phyloP scores from a whole-genome alignment of 805 yeast species.

The Komagataella ulmi region DNA sequence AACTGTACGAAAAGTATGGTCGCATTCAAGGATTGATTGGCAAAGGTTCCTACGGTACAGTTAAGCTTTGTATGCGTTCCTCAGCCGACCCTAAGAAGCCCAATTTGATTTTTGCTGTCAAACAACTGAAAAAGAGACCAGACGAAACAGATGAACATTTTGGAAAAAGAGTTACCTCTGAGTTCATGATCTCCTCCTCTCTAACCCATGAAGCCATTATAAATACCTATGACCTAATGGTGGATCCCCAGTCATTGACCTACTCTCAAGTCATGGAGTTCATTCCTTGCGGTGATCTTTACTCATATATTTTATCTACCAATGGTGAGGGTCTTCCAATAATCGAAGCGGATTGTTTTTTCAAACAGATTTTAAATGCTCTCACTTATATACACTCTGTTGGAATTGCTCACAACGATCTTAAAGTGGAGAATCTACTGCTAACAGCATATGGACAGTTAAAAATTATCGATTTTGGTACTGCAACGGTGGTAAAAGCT shows the following conservation, averaged over 20 bases:
- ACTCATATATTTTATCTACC: slow-evolving; percentile 39
- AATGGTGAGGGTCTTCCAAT: slow-evolving; percentile 40
- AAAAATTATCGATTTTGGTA: slow-evolving; percentile 79
- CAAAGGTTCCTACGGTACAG: slow-evolving; percentile 34
- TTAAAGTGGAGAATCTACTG: slow-evolving; percentile 79
- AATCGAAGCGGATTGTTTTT: slow-evolving; percentile 75
- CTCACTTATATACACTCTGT: slow-evolving; percentile 76
- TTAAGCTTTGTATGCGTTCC: slow-evolving; percentile 20
- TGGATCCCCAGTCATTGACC: slow-evolving; percentile 52
- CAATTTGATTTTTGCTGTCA: slow-evolving; percentile 52
- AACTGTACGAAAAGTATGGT: slow-evolving; percentile 33
- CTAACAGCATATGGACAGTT: slow-evolving; percentile 53
- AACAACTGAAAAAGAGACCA: slow-evolving; percentile 54
- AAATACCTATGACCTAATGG: slow-evolving; percentile 70
- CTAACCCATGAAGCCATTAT: slow-evolving; percentile 66
- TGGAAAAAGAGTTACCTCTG: slow-evolving; percentile 70
- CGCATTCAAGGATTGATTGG: slow-evolving; percentile 35
- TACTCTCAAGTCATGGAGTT: slow-evolving; percentile 92
- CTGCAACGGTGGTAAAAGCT: slow-evolving; percentile 80
- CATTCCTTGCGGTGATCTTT: slow-evolving; percentile 79
- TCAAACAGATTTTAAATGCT: slow-evolving; percentile 78
- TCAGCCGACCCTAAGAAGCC: slow-evolving; percentile 13
- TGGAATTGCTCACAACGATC: slow-evolving; percentile 90
- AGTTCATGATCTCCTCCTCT: slow-evolving; percentile 77
- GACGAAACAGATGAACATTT: slow-evolving; percentile 45